Evolutionary conservation across 495 filamentous ascomycete species (phyloP).

Genomic region (Penicillium roqueforti): DNA sequence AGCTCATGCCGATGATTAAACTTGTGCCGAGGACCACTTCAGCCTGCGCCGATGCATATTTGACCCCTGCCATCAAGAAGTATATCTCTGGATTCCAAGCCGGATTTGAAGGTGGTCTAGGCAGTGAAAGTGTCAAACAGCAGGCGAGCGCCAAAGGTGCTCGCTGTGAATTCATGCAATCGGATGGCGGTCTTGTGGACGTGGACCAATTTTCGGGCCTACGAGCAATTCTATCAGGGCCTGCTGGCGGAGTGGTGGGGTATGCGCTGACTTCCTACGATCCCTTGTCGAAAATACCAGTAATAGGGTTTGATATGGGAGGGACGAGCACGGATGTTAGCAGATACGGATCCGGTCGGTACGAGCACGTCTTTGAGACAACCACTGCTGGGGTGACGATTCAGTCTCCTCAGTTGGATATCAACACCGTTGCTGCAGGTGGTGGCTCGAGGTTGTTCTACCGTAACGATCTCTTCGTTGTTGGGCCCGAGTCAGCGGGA

Average conservation of each 20-base stretch:
- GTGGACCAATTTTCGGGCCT: slow-evolving; percentile 47
- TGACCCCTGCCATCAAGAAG: slow-evolving; percentile 84
- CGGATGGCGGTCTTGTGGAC: slow-evolving; percentile 47
- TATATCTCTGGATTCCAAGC: slow-evolving; percentile 79
- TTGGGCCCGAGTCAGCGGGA: slow-evolving; percentile 85
- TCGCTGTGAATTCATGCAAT: slow-evolving; percentile 47
- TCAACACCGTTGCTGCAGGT: slow-evolving; percentile 94
- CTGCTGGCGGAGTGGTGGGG: slow-evolving; percentile 69
- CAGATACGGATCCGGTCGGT: slow-evolving; percentile 64
- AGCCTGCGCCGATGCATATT: slow-evolving; percentile 86
- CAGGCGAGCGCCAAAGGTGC: slow-evolving; percentile 42
- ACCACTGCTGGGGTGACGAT: slow-evolving; percentile 91
- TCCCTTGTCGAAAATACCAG: slow-evolving; percentile 68
- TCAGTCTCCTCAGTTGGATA: slow-evolving; percentile 88
- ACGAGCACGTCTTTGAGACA: slow-evolving; percentile 93
- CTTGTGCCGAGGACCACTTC: slow-evolving; percentile 69
- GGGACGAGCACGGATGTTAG: slow-evolving; percentile 91
- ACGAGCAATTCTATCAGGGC: slow-evolving; percentile 51
- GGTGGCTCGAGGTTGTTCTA: slow-evolving; percentile 82
- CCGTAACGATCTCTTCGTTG: slow-evolving; percentile 81
- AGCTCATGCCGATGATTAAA: slow-evolving; percentile 76
- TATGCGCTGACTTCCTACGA: slow-evolving; percentile 88
- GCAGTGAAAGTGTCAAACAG: slow-evolving; percentile 24
- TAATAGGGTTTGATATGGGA: slow-evolving; percentile 95
- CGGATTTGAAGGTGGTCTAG: slow-evolving; percentile 48